Evolutionary conservation across 1,284 basidiomycete species (phyloP).

Genomic region (Hymenochaete sp.): DNA sequence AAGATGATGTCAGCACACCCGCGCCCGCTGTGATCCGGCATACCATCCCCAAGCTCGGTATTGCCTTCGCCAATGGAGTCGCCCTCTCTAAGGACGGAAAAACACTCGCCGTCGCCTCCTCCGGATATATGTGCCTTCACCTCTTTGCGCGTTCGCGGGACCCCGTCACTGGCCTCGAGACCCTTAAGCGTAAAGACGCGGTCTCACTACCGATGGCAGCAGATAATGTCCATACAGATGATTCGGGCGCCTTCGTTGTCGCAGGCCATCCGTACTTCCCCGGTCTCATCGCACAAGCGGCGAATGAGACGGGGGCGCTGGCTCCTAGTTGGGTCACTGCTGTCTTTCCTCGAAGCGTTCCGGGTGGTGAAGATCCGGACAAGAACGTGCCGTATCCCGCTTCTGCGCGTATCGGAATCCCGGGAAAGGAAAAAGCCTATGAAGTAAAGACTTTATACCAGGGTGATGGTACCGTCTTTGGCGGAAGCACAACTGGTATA

Average conservation of each 20-base stretch:
- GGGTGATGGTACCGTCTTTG: slow-evolving; percentile 38
- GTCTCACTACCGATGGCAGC: slow-evolving; percentile 48
- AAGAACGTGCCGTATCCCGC: slow-evolving; percentile 37
- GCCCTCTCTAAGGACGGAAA: slow-evolving; percentile 42
- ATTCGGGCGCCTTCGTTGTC: slow-evolving; percentile 41
- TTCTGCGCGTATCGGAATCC: slow-evolving; percentile 28
- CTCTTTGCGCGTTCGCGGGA: slow-evolving; percentile 43
- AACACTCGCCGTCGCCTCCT: slow-evolving; percentile 49
- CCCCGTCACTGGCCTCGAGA: slow-evolving; percentile 17
- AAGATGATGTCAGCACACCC: too few species aligned
- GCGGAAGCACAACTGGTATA: slow-evolving; percentile 42
- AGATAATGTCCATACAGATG: slow-evolving; percentile 52
- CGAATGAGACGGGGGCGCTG: slow-evolving; percentile 29
- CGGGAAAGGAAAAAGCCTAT: too few species aligned
- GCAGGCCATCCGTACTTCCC: slow-evolving; percentile 60
- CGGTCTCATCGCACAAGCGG: slow-evolving; percentile 37
- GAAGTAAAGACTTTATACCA: slow-evolving; percentile 53
- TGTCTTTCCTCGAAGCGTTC: slow-evolving; percentile 27
- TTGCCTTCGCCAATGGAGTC: slow-evolving; percentile 64
- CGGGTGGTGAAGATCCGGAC: slow-evolving; percentile 28
- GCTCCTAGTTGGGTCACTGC: slow-evolving; percentile 51
- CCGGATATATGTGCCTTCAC: slow-evolving; percentile 36
- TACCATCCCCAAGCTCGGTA: slow-evolving; percentile 36
- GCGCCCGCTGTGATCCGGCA: too few species aligned
- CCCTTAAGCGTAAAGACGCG: slow-evolving; percentile 30